Base-by-base conservation (phyloP, 352 stramenopile species). In the Phytophthora sojae region DNA sequence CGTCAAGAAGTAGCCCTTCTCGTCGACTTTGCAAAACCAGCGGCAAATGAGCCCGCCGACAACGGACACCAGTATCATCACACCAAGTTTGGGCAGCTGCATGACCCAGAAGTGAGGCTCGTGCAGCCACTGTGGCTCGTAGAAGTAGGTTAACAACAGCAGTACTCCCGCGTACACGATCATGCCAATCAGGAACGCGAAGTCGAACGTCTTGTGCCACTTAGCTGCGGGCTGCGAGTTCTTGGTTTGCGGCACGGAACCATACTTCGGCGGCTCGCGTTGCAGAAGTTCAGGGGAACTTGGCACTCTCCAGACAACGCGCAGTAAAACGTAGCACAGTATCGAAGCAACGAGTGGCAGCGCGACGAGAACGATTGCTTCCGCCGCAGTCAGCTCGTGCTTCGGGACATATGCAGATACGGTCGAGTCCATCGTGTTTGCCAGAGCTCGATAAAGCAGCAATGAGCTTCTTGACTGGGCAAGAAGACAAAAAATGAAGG, bases 1-100 rank as follows among this genome's bases (percentile, higher is more conserved):
- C 29, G 89, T 96, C 73, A 96, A 90, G 55, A 96, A 90, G 77
- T 96, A 96, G 9, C 89, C 89, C 56, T 86, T 85, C 29, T 89
- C 81, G 59, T 96, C 87, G 2, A 96, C 89, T 26, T 86, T 80
- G 57, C 89, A 96, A 66, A 89, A 95, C 59, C 76, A 76, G n/a
- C 87, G 85, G 61, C 89, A 95, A 49, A 96, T 81, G 29, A 95
- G 75, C 3, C 89, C 89, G 12, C 89, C 89, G 17, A 90, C 11
- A 0, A 89, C 75, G 11, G 87, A 93, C 11, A 95, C 85, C 12
- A 77, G 32, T 79, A 93, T 88, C 87, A 95, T 95, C n/a, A 89
- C 76, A 7, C 68, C 71, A 1, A 95, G 65, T 62, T 95, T 92
- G 17, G 87, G 88, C n/a, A 91, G 44, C 49, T 92, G 76, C 64